A percentile compares a stretch with the other conserved stretches of the same genome.
phyloP scores from a whole-genome alignment of 2,329 filamentous ascomycete species.

The Conoideocrella luteorostrata region DNA sequence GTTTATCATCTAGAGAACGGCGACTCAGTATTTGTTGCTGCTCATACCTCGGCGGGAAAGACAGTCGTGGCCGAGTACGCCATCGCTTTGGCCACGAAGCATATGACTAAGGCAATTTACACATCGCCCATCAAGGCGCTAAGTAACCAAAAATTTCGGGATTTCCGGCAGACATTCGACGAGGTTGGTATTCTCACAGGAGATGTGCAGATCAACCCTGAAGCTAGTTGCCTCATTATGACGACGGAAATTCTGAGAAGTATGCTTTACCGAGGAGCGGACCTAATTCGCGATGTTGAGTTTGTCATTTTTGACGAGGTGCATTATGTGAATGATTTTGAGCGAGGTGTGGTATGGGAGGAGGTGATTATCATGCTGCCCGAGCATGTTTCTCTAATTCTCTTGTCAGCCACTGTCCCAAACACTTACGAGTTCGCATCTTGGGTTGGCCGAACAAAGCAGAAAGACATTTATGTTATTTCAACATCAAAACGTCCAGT shows the following conservation, averaged over 20 bases:
- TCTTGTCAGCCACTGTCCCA: conserved; percentile 91
- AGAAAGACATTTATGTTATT: conserved; percentile 98
- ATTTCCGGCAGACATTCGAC: conserved; percentile 84
- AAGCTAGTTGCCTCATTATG: conserved; percentile 98
- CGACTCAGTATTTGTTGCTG: conserved; percentile 95
- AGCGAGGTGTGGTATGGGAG: conserved; percentile 97
- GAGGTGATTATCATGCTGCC: conserved; percentile 99
- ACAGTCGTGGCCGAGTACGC: conserved; percentile 98
- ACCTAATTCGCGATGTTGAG: conserved; percentile 93
- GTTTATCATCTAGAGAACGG: conserved; percentile 95
- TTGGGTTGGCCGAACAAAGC: conserved; percentile 96
- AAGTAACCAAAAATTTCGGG: conserved; percentile 97
- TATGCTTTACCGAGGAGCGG: conserved; percentile 95
- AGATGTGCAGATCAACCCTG: conserved; percentile 95
- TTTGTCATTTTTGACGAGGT: conserved; percentile 99
- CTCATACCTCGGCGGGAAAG: conserved; percentile 95
- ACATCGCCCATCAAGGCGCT: conserved; percentile 97
- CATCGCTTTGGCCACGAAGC: conserved; percentile 90
- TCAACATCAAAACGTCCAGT: conserved; percentile 94
- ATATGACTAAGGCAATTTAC: conserved; percentile 99
- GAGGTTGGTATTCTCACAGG: conserved; percentile 96
- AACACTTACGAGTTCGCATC: conserved; percentile 98
- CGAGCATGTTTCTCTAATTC: conserved; percentile 90
- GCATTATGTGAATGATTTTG: conserved; percentile 94
- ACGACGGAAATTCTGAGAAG: conserved; percentile 96